Conservation (phyloP, 225 moss, liverwort and hornwort species). For the Thuidium tamariscinum region DNA sequence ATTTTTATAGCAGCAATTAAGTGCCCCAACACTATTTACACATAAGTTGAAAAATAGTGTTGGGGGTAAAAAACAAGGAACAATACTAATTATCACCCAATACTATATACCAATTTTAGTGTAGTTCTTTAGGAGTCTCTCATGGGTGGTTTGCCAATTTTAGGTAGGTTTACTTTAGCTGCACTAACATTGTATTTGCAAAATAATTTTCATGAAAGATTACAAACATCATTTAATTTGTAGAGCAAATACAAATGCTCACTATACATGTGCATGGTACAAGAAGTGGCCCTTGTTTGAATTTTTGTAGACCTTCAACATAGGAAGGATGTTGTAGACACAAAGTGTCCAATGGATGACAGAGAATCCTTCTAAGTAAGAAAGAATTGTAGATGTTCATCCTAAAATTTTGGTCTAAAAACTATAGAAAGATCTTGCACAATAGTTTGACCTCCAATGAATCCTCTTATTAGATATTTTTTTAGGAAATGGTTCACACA, state of each 20-base stretch:
- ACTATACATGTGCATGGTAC: too few relatives aligned
- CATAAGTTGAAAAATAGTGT: too few relatives aligned
- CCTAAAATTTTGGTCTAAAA: accelerated
- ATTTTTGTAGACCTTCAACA: neutral
- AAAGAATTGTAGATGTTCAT: accelerated
- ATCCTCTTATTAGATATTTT: accelerated
- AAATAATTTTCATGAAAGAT: neutral
- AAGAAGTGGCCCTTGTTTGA: neutral
- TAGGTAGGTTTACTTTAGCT: too few relatives aligned
- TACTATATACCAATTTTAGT: too few relatives aligned
- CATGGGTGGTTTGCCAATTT: too few relatives aligned
- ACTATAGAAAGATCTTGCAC: accelerated
- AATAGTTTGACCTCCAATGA: neutral
- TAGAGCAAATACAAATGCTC: too few relatives aligned
- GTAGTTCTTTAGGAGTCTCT: too few relatives aligned
- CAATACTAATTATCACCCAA: too few relatives aligned
- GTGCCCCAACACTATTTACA: too few relatives aligned
- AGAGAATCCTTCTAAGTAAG: neutral
- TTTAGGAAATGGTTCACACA: neutral
- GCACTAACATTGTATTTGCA: too few relatives aligned
- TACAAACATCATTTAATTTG: neutral
- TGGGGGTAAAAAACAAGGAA: too few relatives aligned
- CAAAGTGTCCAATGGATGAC: accelerated
- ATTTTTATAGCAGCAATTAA: too few relatives aligned
- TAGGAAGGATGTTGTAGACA: accelerated